These are phyloP conservation scores for Suhomyces guaymorum DNA, from an alignment of 1,139 yeast species.

Conservation along the genomic window DNA sequence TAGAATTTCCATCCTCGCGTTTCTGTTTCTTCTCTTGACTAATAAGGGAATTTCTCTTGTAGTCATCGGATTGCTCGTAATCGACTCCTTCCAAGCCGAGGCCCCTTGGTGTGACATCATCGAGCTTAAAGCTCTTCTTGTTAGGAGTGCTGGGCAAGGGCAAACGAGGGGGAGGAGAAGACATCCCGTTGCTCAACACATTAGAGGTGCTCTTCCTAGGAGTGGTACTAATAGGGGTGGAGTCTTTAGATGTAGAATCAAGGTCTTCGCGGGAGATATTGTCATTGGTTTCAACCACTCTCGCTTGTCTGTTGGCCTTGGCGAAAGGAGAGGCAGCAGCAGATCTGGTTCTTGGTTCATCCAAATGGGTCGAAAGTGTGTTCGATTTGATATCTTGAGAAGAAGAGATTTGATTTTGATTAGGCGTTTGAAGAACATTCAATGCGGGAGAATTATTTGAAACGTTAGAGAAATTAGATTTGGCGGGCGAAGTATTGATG, in stretches of 20 bases:
- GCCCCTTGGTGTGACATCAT: slow-evolving; percentile 34
- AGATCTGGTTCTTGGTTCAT: slow-evolving; percentile 25
- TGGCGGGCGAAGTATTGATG: slow-evolving; percentile 9
- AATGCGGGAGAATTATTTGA: slow-evolving; percentile 5
- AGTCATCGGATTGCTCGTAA: slow-evolving; percentile 18
- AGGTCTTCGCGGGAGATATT: slow-evolving; percentile 22
- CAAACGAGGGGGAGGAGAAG: slow-evolving; percentile 40
- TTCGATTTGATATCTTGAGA: slow-evolving; percentile 8
- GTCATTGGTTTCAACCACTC: slow-evolving; percentile 47
- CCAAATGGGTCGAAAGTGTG: slow-evolving; percentile 17
- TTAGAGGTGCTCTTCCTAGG: slow-evolving; percentile 18
- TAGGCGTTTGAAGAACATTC: slow-evolving; percentile 1
- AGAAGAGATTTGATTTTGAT: slow-evolving; percentile 2
- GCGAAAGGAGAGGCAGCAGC: slow-evolving; percentile 46
- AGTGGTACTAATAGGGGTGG: slow-evolving; percentile 15
- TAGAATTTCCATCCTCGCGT: slow-evolving; percentile 6
- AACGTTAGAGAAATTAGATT: too few relatives aligned
- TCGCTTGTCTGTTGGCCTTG: slow-evolving; percentile 47
- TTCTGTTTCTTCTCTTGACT: slow-evolving; percentile 8
- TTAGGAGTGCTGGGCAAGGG: slow-evolving; percentile 31
- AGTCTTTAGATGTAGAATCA: slow-evolving; percentile 18
- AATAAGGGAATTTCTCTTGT: slow-evolving; percentile 7
- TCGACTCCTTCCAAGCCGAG: slow-evolving; percentile 44
- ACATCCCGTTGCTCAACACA: slow-evolving; percentile 11
- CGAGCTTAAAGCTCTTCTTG: slow-evolving; percentile 14